Conservation (phyloP, 306 rosid genomes). For the Casuarina cunninghamiana region DNA sequence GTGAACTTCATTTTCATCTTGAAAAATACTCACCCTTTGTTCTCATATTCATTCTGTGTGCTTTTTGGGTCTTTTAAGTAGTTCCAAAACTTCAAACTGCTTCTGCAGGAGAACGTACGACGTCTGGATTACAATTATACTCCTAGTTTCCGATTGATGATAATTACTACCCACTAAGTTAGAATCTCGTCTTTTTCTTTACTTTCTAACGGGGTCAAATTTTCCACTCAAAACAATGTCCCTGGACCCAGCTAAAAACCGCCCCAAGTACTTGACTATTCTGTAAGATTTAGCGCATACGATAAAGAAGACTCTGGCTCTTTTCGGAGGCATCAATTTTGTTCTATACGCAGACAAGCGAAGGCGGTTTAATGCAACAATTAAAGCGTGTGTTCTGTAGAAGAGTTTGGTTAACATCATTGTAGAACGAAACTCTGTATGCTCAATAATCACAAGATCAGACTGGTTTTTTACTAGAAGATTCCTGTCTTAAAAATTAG, state of each 20-base stretch:
- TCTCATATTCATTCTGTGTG: too few relatives aligned
- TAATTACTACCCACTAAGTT: too few relatives aligned
- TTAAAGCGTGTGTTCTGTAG: neutral
- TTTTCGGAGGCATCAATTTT: neutral
- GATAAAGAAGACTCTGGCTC: slow-evolving; percentile 12
- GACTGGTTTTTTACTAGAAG: too few relatives aligned
- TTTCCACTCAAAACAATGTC: neutral
- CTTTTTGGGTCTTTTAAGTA: too few relatives aligned
- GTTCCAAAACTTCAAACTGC: too few relatives aligned
- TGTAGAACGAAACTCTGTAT: neutral
- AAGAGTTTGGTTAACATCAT: slow-evolving; percentile 9
- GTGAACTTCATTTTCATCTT: too few relatives aligned
- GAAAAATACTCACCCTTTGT: too few relatives aligned
- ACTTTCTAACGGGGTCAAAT: neutral
- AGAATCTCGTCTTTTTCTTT: too few relatives aligned
- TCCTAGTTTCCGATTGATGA: too few relatives aligned
- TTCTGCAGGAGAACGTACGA: too few relatives aligned
- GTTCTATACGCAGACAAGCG: neutral
- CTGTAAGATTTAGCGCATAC: neutral
- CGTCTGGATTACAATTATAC: too few relatives aligned
- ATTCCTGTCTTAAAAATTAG: too few relatives aligned
- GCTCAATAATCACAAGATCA: neutral
- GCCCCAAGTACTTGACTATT: neutral
- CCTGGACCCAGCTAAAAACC: neutral
- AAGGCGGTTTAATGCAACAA: neutral